Evolutionary conservation across 495 filamentous ascomycete genomes (phyloP), one percentile per base, ranked within the genome.

Genomic region (Trypethelium eluteriae): DNA sequence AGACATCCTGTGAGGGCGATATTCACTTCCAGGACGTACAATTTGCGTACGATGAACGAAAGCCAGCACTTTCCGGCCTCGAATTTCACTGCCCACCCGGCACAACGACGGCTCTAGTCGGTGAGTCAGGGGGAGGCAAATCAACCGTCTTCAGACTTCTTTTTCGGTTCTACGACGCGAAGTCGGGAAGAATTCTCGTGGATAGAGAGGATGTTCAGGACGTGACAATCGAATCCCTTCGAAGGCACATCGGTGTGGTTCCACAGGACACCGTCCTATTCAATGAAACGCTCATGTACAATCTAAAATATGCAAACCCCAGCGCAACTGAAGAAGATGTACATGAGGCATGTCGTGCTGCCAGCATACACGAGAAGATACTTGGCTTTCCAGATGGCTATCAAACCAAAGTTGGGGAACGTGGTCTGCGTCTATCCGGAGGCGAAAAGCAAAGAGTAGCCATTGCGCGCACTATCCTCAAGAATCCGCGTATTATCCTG

Each of bases 361-460:
- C 94, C 39, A 91, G 89, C 71, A 98, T 98, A 68, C 94, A 98
- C 70, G 94, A 98, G 64, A 93, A 93, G 74, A 98, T 98, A 71
- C 74, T 96, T 76, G 83, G 84, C 39, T 98, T 98, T 81, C 93
- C 95, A 0, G 94, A 98, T 71, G 86, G 87, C 5, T 98, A 98
- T 74, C 76, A 87, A 39, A 96, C 95, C 41, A 93, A 90, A 76
- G 94, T 98, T 34, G 94, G 94, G 70, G 94, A 98, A 76, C 91
- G 94, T 59, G 94, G 94, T 32, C 82, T 98, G 12, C 87, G 93
- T 7, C 84, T 98, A 9, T 96, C 91, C 62, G 94, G 94, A 25
- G 94, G 94, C 44, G 94, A 98, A 78, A 96, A 96, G 77, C 94
- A 98, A 76, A 89, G 94, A 39, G 91, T 98, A 49, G 94, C 94